phyloP scores from a whole-genome alignment of 176 grass and related monocot species.

The Ensete ventricosum region DNA sequence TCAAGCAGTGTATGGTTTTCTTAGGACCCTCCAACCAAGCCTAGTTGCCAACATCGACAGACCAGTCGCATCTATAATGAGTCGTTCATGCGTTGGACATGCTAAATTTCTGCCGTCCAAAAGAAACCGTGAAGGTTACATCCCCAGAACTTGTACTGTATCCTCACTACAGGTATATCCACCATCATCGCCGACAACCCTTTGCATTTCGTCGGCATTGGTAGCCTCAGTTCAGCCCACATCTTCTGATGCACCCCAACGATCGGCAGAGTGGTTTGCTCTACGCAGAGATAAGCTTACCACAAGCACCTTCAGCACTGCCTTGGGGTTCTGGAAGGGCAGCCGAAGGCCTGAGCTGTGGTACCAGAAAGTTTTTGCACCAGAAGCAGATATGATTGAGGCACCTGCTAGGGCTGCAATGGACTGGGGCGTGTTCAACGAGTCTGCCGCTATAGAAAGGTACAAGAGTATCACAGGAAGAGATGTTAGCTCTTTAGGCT shows the following conservation, averaged over 20 bases:
- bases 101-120: constrained; percentile 42
- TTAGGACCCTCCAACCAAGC: constrained; percentile 39
- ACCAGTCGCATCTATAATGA: constrained; percentile 19
- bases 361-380: constrained; percentile 76
- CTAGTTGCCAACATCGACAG: neutral
- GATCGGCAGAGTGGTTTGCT: constrained; percentile 96
- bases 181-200: constrained; percentile 29
- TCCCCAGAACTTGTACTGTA: constrained; percentile 53
- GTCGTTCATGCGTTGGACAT: constrained; percentile 10
- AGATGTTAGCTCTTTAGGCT: constrained; percentile 57
- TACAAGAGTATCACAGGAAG: constrained; percentile 78
- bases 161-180: constrained; percentile 38
- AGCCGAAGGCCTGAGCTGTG: constrained; percentile 72
- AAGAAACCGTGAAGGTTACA: constrained; percentile 63
- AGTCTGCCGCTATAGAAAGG: constrained; percentile 56
- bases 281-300: constrained; percentile 96
- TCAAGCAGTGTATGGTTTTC: constrained; percentile 44
- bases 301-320: constrained; percentile 92
- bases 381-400: constrained; percentile 39
- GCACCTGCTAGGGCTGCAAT: constrained; percentile 64
- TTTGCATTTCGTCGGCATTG: constrained; percentile 34
- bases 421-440: constrained; percentile 78
- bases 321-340: constrained; percentile 81
- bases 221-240: constrained; percentile 41
- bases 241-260: constrained; percentile 52